Evolutionary conservation across 2,329 filamentous ascomycete genomes (phyloP).

Genomic region (Pseudogymnoascus sp.): DNA sequence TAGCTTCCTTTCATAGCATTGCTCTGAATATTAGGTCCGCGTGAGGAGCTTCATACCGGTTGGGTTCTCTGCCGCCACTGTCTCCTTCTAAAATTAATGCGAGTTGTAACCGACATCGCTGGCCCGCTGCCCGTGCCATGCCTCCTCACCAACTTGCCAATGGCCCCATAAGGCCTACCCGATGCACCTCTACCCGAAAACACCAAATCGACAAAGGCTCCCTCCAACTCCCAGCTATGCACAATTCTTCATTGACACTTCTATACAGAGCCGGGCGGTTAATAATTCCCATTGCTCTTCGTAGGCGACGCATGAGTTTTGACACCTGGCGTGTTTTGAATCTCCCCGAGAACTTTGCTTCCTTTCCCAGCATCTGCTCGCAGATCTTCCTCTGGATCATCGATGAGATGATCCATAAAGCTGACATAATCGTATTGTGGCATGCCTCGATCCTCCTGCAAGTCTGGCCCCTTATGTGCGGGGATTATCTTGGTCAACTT

Average conservation of each 20-base stretch:
- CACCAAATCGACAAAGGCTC: conserved; percentile 4
- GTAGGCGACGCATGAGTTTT: conserved; percentile 4
- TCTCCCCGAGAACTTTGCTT: conserved; percentile 3
- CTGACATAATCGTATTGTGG: conserved; percentile 93
- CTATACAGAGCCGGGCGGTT: conserved; percentile 4
- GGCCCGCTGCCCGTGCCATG: not conserved
- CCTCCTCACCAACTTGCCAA: not conserved
- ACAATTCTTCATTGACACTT: conserved; percentile 1
- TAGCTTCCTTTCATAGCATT: not conserved
- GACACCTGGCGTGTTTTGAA: not conserved
- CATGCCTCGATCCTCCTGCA: conserved; percentile 75
- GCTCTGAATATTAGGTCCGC: not conserved
- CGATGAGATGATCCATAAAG: conserved; percentile 87
- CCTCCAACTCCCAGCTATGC: conserved; percentile 9
- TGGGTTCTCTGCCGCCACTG: not conserved
- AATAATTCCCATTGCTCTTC: conserved; percentile 8
- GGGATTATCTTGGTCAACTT: conserved; percentile 86
- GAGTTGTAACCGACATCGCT: not conserved
- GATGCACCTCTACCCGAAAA: conserved; percentile 1
- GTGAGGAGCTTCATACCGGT: not conserved
- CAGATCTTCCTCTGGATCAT: conserved; percentile 21
- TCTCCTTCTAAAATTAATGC: not conserved
- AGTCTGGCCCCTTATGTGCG: conserved; percentile 72
- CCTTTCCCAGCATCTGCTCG: not conserved
- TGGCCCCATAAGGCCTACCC: not conserved